Percentiles rank a stretch among this genome's conserved stretches.
phyloP scores from a whole-genome alignment of 2,329 filamentous ascomycete genomes.

The Fusarium hostae region DNA sequence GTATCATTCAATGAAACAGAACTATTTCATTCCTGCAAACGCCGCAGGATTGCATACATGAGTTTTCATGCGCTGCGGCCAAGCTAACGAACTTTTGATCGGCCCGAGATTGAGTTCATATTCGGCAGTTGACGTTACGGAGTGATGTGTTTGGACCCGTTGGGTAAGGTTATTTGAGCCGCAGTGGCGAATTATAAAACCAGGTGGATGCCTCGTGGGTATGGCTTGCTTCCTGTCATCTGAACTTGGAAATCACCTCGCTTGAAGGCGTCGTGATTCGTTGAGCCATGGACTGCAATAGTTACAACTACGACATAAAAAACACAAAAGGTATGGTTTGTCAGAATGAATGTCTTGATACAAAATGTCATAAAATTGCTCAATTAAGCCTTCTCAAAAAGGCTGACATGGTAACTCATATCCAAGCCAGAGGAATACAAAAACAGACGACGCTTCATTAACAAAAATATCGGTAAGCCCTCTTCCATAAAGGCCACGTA shows the following conservation, averaged over 20 bases:
- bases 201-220: not conserved
- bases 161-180: not conserved
- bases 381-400: not conserved
- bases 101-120: not conserved
- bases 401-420: not conserved
- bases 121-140: not conserved
- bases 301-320: not conserved
- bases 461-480: slow-evolving; percentile 76
- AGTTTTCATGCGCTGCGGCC: not conserved
- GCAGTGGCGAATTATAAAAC: not conserved
- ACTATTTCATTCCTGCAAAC: not conserved
- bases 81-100: not conserved
- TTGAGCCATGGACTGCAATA: accelerated
- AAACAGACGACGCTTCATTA: slow-evolving; percentile 48
- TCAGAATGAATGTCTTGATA: not conserved
- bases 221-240: not conserved
- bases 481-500: slow-evolving; percentile 81
- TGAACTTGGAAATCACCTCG: not conserved
- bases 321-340: not conserved
- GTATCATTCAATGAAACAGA: not conserved
- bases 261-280: accelerated
- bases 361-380: not conserved
- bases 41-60: slow-evolving; percentile 2
- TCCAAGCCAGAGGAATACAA: not conserved
- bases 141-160: accelerated